phyloP scores from a whole-genome alignment of 2,329 filamentous ascomycete genomes.

The Alternaria brassicae region DNA sequence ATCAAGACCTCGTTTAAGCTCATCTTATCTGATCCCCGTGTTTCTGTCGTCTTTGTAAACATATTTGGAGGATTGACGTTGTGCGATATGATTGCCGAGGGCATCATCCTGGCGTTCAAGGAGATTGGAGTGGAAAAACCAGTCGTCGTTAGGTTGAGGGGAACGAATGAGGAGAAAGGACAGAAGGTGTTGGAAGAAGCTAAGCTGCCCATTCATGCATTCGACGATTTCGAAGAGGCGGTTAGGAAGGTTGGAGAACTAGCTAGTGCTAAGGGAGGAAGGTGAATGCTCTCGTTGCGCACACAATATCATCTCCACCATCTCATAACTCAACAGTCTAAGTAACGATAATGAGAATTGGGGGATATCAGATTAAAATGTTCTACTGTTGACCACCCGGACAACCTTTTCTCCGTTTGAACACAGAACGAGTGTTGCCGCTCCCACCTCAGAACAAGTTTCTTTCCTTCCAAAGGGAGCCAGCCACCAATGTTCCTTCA shows the following conservation, averaged over 20 bases:
- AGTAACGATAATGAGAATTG: background rate
- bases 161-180: conserved; percentile 75
- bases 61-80: conserved; percentile 75
- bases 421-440: conserved; percentile 23
- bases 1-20: conserved; percentile 79
- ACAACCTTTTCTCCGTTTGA: conserved; percentile 1
- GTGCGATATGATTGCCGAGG: conserved; percentile 82
- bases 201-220: conserved; percentile 71
- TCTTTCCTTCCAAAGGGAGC: conserved; percentile 12
- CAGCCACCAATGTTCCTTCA: conserved; percentile 16
- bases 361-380: conserved; percentile 33
- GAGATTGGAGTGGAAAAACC: conserved; percentile 69
- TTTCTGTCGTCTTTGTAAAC: conserved; percentile 75
- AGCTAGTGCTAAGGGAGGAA: conserved; percentile 18
- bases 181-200: conserved; percentile 73
- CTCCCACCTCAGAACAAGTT: conserved; percentile 5
- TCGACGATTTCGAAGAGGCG: conserved; percentile 77
- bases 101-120: conserved; percentile 74
- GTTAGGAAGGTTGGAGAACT: conserved; percentile 45
- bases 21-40: conserved; percentile 73
- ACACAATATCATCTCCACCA: background rate
- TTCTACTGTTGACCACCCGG: conserved; percentile 23
- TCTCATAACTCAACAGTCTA: background rate
- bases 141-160: conserved; percentile 77
- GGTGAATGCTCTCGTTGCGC: background rate